Conservation (phyloP, 2,329 filamentous ascomycete species). For the Eurotiales sp. region DNA sequence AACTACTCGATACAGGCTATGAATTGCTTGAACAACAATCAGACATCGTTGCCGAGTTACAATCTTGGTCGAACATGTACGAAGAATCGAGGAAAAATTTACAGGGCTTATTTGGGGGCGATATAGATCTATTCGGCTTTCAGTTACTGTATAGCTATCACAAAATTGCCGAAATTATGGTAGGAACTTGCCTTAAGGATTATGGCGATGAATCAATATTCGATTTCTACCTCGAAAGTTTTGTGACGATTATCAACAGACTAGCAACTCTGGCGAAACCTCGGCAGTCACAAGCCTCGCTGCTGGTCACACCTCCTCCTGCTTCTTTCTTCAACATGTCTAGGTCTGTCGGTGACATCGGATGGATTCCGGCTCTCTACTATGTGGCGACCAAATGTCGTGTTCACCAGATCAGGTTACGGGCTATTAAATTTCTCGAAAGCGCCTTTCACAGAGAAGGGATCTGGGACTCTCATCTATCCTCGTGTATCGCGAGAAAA, state of each 20-base stretch:
- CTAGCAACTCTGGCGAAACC: not conserved
- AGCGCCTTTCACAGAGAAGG: not conserved
- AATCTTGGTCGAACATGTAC: not conserved
- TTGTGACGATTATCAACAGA: not conserved
- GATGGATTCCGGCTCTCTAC: slow-evolving; percentile 7
- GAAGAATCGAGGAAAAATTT: not conserved
- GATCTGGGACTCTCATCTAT: not conserved
- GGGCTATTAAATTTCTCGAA: slow-evolving; percentile 5
- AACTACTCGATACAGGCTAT: not conserved
- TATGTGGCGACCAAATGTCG: slow-evolving; percentile 1
- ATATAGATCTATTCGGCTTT: not conserved
- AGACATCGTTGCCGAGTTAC: not conserved
- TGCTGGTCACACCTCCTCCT: not conserved
- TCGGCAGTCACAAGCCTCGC: not conserved
- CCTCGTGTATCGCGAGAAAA: not conserved
- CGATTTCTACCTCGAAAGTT: not conserved
- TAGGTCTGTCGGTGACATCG: slow-evolving; percentile 1
- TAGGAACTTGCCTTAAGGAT: not conserved
- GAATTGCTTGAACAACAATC: not conserved
- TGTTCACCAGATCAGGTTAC: not conserved
- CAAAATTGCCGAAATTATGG: slow-evolving; percentile 1
- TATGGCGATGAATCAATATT: not conserved
- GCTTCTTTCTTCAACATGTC: not conserved
- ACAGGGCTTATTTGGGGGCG: not conserved
- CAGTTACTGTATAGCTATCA: not conserved